Conservation (phyloP, 306 rosid species). For the Senna tora region DNA sequence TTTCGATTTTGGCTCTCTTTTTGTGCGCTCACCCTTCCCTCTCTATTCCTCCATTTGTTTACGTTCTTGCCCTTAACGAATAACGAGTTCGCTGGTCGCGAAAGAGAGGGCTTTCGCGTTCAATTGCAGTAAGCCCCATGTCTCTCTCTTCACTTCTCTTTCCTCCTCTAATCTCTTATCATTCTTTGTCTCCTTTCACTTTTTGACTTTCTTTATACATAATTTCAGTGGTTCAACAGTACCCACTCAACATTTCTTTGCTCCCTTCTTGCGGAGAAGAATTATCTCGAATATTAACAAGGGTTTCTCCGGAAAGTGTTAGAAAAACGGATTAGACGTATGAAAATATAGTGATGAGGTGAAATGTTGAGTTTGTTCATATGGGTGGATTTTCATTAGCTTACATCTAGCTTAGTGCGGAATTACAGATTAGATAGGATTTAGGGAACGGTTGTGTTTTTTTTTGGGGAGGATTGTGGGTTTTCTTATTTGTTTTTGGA, state of each 20-base stretch:
- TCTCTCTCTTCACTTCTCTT: not conserved
- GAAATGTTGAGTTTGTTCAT: not conserved
- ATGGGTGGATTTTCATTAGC: slow-evolving; percentile 1
- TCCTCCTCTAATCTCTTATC: not conserved
- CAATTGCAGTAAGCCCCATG: slow-evolving; percentile 30
- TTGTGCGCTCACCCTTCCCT: not conserved
- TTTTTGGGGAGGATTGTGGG: not conserved
- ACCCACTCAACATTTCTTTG: not conserved
- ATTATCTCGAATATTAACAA: not conserved
- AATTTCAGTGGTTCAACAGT: slow-evolving; percentile 3
- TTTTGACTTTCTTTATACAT: not conserved
- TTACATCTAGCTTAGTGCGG: not conserved
- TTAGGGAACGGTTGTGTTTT: not conserved
- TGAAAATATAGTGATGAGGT: not conserved
- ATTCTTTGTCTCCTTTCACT: not conserved
- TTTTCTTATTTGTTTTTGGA: slow-evolving; percentile 4
- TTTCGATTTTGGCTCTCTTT: not conserved
- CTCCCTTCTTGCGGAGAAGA: slow-evolving; percentile 20
- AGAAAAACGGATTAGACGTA: not conserved
- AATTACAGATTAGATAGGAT: not conserved
- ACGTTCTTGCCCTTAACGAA: slow-evolving; percentile 19
- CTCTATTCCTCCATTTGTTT: not conserved
- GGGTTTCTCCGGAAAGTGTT: not conserved
- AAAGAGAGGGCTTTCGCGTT: not conserved
- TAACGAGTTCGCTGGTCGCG: not conserved